phyloP scores from a whole-genome alignment of 1,139 yeast species.

The Sugiyamaella castrensis region DNA sequence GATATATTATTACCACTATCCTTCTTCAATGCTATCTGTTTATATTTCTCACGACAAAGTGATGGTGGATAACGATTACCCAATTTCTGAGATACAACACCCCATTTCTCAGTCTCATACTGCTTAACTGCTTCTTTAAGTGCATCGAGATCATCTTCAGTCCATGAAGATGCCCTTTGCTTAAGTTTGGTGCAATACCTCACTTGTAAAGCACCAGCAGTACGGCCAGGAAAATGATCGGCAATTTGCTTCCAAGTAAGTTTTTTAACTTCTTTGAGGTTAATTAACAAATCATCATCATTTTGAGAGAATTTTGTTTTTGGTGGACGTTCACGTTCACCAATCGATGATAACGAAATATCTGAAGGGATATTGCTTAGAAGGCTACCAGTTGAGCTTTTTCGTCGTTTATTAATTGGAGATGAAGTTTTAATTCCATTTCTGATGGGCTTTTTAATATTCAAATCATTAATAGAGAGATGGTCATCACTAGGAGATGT shows the following conservation, averaged over 20 bases:
- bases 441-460: too few species aligned
- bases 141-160: constrained; percentile 25
- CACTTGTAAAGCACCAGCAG: constrained; percentile 35
- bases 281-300: constrained; percentile 31
- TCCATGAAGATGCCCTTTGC: constrained; percentile 25
- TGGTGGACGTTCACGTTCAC: background rate
- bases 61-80: constrained; percentile 28
- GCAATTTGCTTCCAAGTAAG: constrained; percentile 35
- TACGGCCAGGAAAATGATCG: constrained; percentile 32
- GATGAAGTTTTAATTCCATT: too few species aligned
- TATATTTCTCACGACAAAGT: constrained; percentile 27
- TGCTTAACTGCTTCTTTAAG: constrained; percentile 27
- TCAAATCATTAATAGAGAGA: too few species aligned
- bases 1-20: too few species aligned
- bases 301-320: constrained; percentile 31
- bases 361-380: too few species aligned
- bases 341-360: too few species aligned
- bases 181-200: constrained; percentile 35
- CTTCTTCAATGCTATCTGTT: background rate
- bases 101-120: constrained; percentile 32
- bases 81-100: constrained; percentile 26
- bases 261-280: constrained; percentile 30
- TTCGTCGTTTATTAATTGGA: too few species aligned
- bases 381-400: too few species aligned
- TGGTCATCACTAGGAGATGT: too few species aligned